Base-by-base conservation (phyloP, 2,329 filamentous ascomycete genomes). In the Nemania sp. region DNA sequence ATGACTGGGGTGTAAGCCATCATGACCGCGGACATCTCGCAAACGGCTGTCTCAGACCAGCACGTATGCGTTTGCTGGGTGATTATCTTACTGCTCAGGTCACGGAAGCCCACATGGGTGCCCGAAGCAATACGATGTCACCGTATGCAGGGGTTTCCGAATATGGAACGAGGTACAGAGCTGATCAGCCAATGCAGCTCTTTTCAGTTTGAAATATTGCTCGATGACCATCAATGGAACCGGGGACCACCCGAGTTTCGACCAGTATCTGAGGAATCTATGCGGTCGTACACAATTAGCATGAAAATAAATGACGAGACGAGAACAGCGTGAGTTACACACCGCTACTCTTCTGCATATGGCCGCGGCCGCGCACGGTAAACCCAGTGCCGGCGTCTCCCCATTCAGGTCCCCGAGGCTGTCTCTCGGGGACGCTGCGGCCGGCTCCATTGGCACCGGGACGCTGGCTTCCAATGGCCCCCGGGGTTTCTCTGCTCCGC, bases 351-450 rank as follows among this genome's bases (percentile, higher is more conserved):
- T 83, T 78, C 60, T 82, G 79, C 68, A 79, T 78, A 66, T 87
- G 84, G 19, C 84, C 84, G 43, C 83, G 80, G 55, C 71, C 72
- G 53, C 83, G 80, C 17, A 73, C 72, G 31, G 71, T 75, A 62
- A 86, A 86, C 1, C 81, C 82, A 42, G 66, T 45, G 67, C 67
- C 24, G 71, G 73, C 39, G 72, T 73, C 66, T 28, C 84, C 82
- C 83, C 83, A 86, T 65, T 83, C 81, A 1, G 84, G 83, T 22
- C 82, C 82, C 22, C 82, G 77, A n/a, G 83, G 83, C 70, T 87
- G 83, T 54, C 83, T 76, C 61, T 86, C 83, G 3, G 82, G 82
- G 8, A 77, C 77, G 22, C 73, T 75, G 47, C 75, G 72, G 51
- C 65, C 70, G 48, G 68, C 66, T 22, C 75, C 74, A 54, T 75